A percentile compares a stretch with the other conserved stretches of the same genome.
These are phyloP conservation scores for Solanum pinnatisectum DNA, from an alignment of 257 asterid species.

Conservation along the genomic window DNA sequence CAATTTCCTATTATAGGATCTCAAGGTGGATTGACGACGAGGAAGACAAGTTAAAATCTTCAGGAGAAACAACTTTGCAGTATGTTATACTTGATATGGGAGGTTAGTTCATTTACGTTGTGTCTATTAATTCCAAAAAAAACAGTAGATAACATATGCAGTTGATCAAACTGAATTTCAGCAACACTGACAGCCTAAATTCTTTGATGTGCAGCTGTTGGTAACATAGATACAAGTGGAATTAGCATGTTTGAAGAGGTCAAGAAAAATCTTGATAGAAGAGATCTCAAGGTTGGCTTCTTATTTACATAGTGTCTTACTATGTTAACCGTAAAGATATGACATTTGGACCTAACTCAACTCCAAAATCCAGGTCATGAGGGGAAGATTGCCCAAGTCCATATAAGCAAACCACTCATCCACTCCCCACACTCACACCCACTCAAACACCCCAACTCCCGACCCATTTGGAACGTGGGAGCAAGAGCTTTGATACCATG, in stretches of 20 bases:
- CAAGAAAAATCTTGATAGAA: slow-evolving; percentile 58
- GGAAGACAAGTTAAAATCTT: slow-evolving; percentile 56
- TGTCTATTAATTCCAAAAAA: neutral
- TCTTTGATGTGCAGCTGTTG: slow-evolving; percentile 57
- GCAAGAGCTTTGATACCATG: neutral
- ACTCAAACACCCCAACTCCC: neutral
- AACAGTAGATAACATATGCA: neutral
- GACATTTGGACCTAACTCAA: neutral
- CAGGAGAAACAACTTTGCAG: slow-evolving; percentile 44
- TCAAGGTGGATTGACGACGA: slow-evolving; percentile 89
- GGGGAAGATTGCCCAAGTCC: neutral
- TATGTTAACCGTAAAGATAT: neutral
- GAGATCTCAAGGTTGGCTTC: slow-evolving; percentile 54
- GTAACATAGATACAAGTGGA: slow-evolving; percentile 95
- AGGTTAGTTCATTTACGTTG: slow-evolving; percentile 30
- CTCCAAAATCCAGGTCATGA: neutral
- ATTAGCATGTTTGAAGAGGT: slow-evolving; percentile 87
- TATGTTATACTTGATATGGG: slow-evolving; percentile 74
- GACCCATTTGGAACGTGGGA: neutral
- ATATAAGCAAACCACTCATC: neutral
- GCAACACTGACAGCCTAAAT: neutral
- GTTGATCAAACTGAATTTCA: neutral
- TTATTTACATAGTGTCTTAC: neutral
- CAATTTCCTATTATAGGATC: slow-evolving; percentile 30
- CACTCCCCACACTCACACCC: neutral